Percentiles rank a stretch among this genome's conserved stretches.
These are phyloP conservation scores for Malus orientalis DNA, from an alignment of 306 rosid species.

Conservation along the genomic window DNA sequence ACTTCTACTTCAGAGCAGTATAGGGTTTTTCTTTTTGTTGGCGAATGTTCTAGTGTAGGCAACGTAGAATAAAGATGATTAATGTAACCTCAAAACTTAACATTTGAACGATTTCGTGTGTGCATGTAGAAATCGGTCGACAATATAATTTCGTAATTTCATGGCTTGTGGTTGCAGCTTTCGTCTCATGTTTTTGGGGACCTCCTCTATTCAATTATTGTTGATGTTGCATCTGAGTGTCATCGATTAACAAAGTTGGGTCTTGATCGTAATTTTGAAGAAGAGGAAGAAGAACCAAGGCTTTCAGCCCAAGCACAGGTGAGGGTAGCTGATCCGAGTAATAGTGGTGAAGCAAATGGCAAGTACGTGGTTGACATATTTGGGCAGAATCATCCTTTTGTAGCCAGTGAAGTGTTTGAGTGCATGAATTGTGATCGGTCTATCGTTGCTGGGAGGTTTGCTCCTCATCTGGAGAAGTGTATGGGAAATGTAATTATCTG, in stretches of 20 bases:
- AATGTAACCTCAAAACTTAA: no score
- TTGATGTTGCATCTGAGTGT: conserved; percentile 93
- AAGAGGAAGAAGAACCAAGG: conserved; percentile 91
- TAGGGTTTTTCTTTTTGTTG: no score
- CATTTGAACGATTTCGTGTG: background rate
- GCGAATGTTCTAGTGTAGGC: no score
- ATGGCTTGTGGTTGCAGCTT: conserved; percentile 54
- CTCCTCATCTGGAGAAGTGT: conserved; percentile 98
- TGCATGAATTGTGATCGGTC: conserved; percentile 93
- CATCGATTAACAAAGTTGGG: conserved; percentile 85
- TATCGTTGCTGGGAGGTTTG: conserved; percentile 86
- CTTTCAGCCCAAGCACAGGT: conserved; percentile 81
- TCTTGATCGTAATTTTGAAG: conserved; percentile 87
- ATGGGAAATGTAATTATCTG: conserved; percentile 52
- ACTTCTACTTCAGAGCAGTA: no score
- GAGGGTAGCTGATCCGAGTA: conserved; percentile 80
- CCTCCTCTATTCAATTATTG: conserved; percentile 83
- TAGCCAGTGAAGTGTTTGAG: conserved; percentile 71
- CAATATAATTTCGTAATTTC: background rate
- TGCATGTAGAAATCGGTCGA: background rate
- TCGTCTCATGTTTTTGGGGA: conserved; percentile 62
- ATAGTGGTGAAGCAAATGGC: conserved; percentile 64
- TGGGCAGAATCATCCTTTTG: conserved; percentile 83
- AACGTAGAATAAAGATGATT: no score
- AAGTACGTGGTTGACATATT: conserved; percentile 88